Percentiles rank a stretch among this genome's conserved stretches.
phyloP scores from a whole-genome alignment of 2,329 filamentous ascomycete genomes.

The Alternaria longipes region DNA sequence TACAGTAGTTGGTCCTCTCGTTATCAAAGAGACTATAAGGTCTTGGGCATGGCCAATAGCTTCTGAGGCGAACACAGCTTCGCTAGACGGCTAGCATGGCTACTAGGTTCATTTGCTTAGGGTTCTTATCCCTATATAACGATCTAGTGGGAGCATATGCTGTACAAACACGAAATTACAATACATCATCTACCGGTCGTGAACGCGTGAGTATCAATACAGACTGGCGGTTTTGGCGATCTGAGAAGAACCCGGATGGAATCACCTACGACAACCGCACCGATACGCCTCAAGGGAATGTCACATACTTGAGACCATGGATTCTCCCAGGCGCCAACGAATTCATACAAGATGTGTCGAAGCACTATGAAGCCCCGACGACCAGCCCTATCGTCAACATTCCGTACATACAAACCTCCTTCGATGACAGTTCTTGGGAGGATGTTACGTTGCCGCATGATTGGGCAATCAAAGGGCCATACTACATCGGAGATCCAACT shows the following conservation, averaged over 20 bases:
- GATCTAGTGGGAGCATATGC: not conserved
- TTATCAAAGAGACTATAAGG: not conserved
- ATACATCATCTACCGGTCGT: conserved; percentile 13
- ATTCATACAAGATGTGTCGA: conserved; percentile 47
- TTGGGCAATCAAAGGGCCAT: conserved; percentile 59
- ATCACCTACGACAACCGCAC: conserved; percentile 40
- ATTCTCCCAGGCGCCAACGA: conserved; percentile 53
- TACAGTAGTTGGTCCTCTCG: not conserved
- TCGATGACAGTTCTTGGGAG: conserved; percentile 55
- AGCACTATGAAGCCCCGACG: conserved; percentile 39
- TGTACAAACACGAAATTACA: not conserved
- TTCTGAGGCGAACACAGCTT: not conserved
- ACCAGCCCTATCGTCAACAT: conserved; percentile 32
- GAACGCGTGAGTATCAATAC: conserved; percentile 45
- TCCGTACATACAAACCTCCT: conserved; percentile 36
- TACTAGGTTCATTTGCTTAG: not conserved
- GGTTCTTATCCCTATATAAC: not conserved
- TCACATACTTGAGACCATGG: conserved; percentile 34
- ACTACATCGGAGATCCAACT: conserved; percentile 53
- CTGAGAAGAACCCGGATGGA: conserved; percentile 45
- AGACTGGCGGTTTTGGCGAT: conserved; percentile 51
- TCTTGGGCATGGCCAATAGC: not conserved
- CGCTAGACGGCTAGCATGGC: not conserved
- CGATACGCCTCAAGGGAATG: conserved; percentile 12
- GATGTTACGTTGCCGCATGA: conserved; percentile 57